Evolutionary conservation across 768 basidiomycete species (phyloP).

Genomic region (Amanita muscaria): DNA sequence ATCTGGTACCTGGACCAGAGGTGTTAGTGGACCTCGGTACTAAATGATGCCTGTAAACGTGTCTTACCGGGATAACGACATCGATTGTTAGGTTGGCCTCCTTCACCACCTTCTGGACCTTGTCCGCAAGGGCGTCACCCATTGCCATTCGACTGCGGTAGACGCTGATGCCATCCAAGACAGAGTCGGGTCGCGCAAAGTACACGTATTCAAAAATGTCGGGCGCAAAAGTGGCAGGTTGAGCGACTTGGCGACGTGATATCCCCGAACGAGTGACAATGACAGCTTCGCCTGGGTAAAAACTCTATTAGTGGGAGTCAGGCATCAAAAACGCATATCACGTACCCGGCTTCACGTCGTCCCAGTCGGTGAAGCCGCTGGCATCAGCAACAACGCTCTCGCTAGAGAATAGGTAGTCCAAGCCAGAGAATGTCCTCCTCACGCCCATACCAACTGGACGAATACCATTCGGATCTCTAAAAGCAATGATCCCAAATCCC

Average conservation of each 20-base stretch:
- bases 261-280: conserved; percentile 85
- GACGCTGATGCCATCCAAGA: conserved; percentile 93
- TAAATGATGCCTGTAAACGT: neutral
- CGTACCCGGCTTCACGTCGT: conserved; percentile 85
- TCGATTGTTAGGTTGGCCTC: conserved; percentile 70
- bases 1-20: conserved; percentile 67
- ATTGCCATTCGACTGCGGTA: conserved; percentile 99
- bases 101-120: conserved; percentile 67
- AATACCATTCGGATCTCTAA: conserved; percentile 97
- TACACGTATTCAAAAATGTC: conserved; percentile 99
- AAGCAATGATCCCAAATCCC: conserved; percentile 96
- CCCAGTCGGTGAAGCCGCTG: conserved; percentile 84
- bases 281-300: conserved; percentile 72
- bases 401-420: conserved; percentile 86
- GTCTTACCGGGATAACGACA: conserved; percentile 87
- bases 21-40: conserved; percentile 5
- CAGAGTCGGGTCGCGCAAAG: conserved; percentile 96
- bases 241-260: conserved; percentile 63
- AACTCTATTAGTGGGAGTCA: neutral
- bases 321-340: neutral
- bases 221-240: conserved; percentile 75
- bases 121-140: conserved; percentile 90
- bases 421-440: conserved; percentile 48
- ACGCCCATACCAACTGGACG: conserved; percentile 84
- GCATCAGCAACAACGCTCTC: conserved; percentile 98